phyloP scores from a whole-genome alignment of 2,329 filamentous ascomycete genomes.

The Penicillium sp. region DNA sequence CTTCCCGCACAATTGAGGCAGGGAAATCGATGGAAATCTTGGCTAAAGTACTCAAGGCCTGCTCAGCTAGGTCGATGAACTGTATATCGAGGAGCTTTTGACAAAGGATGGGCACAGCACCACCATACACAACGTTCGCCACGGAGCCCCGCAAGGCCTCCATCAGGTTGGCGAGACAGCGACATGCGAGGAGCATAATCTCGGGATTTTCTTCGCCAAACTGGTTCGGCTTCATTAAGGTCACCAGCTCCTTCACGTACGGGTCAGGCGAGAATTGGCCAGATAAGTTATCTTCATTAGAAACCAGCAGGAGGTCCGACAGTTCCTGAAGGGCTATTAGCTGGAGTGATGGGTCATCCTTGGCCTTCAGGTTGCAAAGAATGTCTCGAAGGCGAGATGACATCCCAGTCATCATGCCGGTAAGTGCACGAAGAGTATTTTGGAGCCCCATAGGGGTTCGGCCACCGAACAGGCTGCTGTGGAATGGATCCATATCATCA shows the following conservation, averaged over 20 bases:
- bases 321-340: constrained; percentile 89
- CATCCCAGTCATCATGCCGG: constrained; percentile 85
- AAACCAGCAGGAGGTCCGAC: constrained; percentile 87
- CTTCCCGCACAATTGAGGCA: constrained; percentile 89
- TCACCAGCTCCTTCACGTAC: constrained; percentile 90
- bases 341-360: constrained; percentile 82
- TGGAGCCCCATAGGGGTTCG: constrained; percentile 66
- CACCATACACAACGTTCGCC: constrained; percentile 94
- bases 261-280: constrained; percentile 92
- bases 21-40: constrained; percentile 98
- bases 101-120: constrained; percentile 88
- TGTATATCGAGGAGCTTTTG: constrained; percentile 93
- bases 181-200: constrained; percentile 93
- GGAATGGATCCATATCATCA: constrained; percentile 60
- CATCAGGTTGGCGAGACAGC: constrained; percentile 95
- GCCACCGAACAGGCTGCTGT: constrained; percentile 59
- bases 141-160: constrained; percentile 90
- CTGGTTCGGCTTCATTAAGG: constrained; percentile 86
- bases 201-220: constrained; percentile 88
- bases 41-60: constrained; percentile 91
- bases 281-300: constrained; percentile 92
- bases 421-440: constrained; percentile 78
- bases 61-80: constrained; percentile 95
- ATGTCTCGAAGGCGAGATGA: constrained; percentile 75
- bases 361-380: constrained; percentile 69